Base-by-base conservation (phyloP, 2,329 filamentous ascomycete species). In the Pseudogymnoascus sp. region DNA sequence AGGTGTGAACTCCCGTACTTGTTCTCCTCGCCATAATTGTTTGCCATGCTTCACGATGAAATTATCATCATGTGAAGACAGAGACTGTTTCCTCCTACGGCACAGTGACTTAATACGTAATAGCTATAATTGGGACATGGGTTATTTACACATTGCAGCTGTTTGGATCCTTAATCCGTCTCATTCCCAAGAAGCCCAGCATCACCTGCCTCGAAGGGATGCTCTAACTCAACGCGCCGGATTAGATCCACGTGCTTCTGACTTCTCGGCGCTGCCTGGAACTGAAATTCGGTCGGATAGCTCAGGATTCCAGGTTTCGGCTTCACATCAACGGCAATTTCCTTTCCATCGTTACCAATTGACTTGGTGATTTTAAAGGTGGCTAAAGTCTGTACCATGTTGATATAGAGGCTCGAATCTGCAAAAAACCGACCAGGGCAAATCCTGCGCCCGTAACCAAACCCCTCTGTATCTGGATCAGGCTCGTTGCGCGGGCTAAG, bases 401-500 rank as follows among this genome's bases (percentile, higher is more conserved):
- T 73, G 14, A 76, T 75, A 69, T 74, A 78, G 73, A 57, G 51
- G 29, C 51, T 34, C n/a, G 51, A 57, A 34, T 77, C 81, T 2
- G 82, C 83, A 14, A 86, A 71, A 39, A 76, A 75, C 66, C 80
- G 77, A 1, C 81, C 81, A 7, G 77, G 76, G 66, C 81, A 84
- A 11, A 80, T 75, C 18, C 82, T 74, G 12, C 81, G 75, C 1
- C 82, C 82, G 70, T 80, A 84, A 5, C 82, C 81, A 69, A 84
- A 81, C 5, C 64, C 65, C 34, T 78, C 76, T 85, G 69, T 83
- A 80, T 23, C 69, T 72, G 0, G 78, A 39, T 76, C 72, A n/a
- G 81, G 78, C 69, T 82, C 79, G 26, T 76, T 76, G 73, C 74
- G 59, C 73, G 70, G 16, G 68, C 68, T 8, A 3, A 72, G 64